Evolutionary conservation across 2,329 filamentous ascomycete genomes (phyloP), one percentile per base, ranked within the genome.

Genomic region (Drechslerella dactyloides): DNA sequence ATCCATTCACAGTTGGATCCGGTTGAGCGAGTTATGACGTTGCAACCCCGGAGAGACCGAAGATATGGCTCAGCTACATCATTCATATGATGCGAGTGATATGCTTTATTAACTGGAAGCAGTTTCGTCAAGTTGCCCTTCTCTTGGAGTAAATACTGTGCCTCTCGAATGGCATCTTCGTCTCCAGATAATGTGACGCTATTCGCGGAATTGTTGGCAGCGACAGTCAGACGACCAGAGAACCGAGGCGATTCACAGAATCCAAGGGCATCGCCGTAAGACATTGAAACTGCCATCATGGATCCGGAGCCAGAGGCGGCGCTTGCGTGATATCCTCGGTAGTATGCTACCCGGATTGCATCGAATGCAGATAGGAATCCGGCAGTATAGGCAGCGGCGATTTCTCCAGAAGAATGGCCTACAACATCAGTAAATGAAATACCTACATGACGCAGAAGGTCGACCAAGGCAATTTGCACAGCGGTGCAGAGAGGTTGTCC

Each of bases 401-500:
- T 81, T 66, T 83, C 82, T 0, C 82, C 82, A 1, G 76, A 78
- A 0, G 80, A 82, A 63, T 83, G 82, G 0, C 82, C 82, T 1
- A 82, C 77, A 0, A 81, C 79, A 0, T 77, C 78, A 2, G 74
- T 27, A 0, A 81, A 79, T 1, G 52, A 50, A 24, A 83, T 69
- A 0, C 78, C 77, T 55, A 76, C 76, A 0, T 73, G 63, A 0
- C 37, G 27, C 1, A 84, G 77, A 0, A 81, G 73, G 11, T 82
- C 78, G 0, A 82, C 77, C 0, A 84, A 74, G 0, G 78, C 37
- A 83, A 86, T 78, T 73, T 86, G 85, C 0, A 87, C 44, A 0
- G 84, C 84, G 0, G 84, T 85, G 59, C 82, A 85, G 0, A 85
- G 75, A 0, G 84, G 82, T 73, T 86, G 84, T 0, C 82, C 80